Conservation (phyloP, 1,284 basidiomycete species). For the Tetrapyrgos nigripes region DNA sequence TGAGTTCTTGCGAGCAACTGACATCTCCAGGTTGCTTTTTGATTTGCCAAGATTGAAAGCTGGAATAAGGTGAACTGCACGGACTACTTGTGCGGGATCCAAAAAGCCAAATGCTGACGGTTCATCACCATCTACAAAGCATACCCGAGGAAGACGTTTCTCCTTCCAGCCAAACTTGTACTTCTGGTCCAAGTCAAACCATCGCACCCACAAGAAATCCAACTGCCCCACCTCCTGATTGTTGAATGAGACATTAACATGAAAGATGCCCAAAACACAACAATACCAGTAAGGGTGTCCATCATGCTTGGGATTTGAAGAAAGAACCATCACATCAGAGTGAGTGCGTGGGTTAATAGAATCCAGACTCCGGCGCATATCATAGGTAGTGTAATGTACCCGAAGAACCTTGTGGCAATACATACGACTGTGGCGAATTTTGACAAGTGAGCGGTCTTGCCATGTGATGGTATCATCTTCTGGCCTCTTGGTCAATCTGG, state of each 20-base stretch:
- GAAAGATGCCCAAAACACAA: slow-evolving; percentile 22
- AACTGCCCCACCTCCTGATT: slow-evolving; percentile 11
- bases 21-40: neutral
- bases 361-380: slow-evolving; percentile 38
- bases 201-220: slow-evolving; percentile 7
- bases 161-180: neutral
- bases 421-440: slow-evolving; percentile 7
- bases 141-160: neutral
- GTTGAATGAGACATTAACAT: slow-evolving; percentile 33
- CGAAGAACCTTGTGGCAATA: slow-evolving; percentile 28
- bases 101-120: slow-evolving; percentile 2
- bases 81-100: slow-evolving; percentile 1
- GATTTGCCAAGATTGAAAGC: neutral
- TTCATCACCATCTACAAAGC: neutral
- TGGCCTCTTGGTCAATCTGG: neutral
- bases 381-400: slow-evolving; percentile 39
- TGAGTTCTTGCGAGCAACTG: neutral
- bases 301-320: too few species aligned
- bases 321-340: slow-evolving; percentile 36
- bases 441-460: neutral
- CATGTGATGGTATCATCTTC: neutral
- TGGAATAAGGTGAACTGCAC: slow-evolving; percentile 6
- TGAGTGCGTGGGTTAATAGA: slow-evolving; percentile 36
- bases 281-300: slow-evolving; percentile 19
- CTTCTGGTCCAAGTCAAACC: neutral